These are phyloP conservation scores for Massariosphaeria phaeospora DNA, from an alignment of 495 filamentous ascomycete genomes.

Conservation along the genomic window DNA sequence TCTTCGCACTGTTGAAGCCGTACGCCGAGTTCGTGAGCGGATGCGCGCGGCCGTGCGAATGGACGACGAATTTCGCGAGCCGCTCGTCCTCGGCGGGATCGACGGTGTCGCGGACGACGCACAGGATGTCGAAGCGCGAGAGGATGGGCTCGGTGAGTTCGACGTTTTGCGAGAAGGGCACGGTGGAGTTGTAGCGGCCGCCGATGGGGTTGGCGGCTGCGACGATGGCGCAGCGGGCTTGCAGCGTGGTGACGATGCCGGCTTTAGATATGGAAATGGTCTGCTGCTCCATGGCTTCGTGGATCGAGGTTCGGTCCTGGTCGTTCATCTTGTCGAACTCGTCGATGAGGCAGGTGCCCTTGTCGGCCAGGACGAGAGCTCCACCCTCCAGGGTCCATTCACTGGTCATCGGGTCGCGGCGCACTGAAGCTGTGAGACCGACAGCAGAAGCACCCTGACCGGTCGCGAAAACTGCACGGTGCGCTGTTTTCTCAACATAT, in stretches of 20 bases:
- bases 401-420: slow-evolving; percentile 88
- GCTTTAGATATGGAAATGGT: slow-evolving; percentile 99
- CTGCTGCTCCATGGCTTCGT: slow-evolving; percentile 99
- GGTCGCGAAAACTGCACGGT: slow-evolving; percentile 95
- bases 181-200: slow-evolving; percentile 92
- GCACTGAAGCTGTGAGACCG: slow-evolving; percentile 94
- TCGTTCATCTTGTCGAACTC: slow-evolving; percentile 99
- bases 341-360: slow-evolving; percentile 94
- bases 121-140: slow-evolving; percentile 97
- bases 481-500: slow-evolving; percentile 96
- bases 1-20: slow-evolving; percentile 16
- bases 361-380: slow-evolving; percentile 90
- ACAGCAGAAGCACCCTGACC: slow-evolving; percentile 97
- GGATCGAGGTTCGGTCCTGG: slow-evolving; percentile 94
- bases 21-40: slow-evolving; percentile 53
- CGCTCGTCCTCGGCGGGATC: slow-evolving; percentile 94
- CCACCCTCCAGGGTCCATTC: slow-evolving; percentile 99
- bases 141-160: slow-evolving; percentile 96
- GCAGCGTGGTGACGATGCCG: slow-evolving; percentile 94
- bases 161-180: slow-evolving; percentile 92
- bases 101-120: slow-evolving; percentile 95
- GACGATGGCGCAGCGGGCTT: slow-evolving; percentile 96
- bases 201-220: slow-evolving; percentile 96
- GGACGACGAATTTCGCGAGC: slow-evolving; percentile 90
- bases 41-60: slow-evolving; percentile 86